Base-by-base conservation (phyloP, 139 green algal species). In the Micractinium sp. region DNA sequence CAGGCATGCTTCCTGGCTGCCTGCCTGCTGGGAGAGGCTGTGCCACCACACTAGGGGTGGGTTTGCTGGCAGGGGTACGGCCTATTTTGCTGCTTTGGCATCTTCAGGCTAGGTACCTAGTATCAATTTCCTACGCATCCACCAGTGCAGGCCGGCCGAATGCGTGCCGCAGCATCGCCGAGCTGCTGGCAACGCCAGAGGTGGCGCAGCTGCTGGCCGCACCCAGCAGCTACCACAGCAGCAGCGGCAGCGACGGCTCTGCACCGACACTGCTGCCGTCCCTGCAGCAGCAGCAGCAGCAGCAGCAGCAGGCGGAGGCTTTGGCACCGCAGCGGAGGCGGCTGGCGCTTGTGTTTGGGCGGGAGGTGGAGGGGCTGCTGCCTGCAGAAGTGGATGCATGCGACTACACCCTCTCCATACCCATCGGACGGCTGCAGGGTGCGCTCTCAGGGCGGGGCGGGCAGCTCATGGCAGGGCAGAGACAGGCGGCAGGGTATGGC, bases 331-430 rank as follows among this genome's bases (percentile, higher is more conserved):
- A 19, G 81, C 33, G 38, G 39, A 75, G 36, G 3, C 80, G 73
- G 39, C 29, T 96, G 25, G 94, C 90, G 22, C 90, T 96, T 27
- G 92, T 96, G 77, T 96, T 96, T 90, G 94, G 94, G 0, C 83
- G 94, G 16, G 94, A 96, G 82, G 94, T 96, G 81, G 86, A 91
- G 82, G 94, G 94, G 1, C 81, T 96, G 66, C 81, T 80, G 23
- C 91, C 94, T n/a, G 92, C 91, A 29, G 94, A 96, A 82, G 88
- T 96, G 33, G 92, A 88, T 2, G 73, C 84, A 35, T 96, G 94
- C 82, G 91, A 94, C 63, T 76, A 92, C 33, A 89, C 83, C 0
- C 95, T 93, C 71, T 88, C 83, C 79, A 94, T 96, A 20, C 92
- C 93, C 38, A 96, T 95, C 53, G 94, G 94, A 15, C 56, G 93